Base-by-base conservation (phyloP, 176 grass and related monocot species). In the Eragrostis curvula region DNA sequence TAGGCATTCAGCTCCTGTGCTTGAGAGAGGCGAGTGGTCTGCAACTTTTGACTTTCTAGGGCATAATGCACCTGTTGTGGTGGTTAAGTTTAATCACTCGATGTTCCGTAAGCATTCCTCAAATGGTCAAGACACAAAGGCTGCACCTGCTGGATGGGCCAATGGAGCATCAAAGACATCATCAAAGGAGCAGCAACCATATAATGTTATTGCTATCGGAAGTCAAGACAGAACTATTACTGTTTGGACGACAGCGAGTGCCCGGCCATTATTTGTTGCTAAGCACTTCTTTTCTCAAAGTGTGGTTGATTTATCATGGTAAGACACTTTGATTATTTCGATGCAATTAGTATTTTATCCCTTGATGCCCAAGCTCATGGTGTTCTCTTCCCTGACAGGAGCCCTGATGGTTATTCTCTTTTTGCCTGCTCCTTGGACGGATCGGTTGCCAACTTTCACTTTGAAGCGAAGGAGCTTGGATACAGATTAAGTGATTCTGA, bases 31-130 rank as follows among this genome's bases (percentile, higher is more conserved):
- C 10, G 93, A 99, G 72, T 99, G 96, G 93, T 84, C 96, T 75
- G 96, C 96, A 57, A 99, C 96, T n/a, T 99, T 99, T 84, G 96
- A 99, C 62, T 99, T 99, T 89, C 91, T 99, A 77, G 96, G 96
- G 28, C 96, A 99, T 76, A 99, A 96, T 21, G 96, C 96, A 0
- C 96, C 96, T 74, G 56, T 99, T 73, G 88, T 99, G 49, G 96
- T 90, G 17, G 96, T 99, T 66, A 99, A 94, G 72, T 99, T 99
- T 81, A 99, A 99, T 76, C 93, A 99, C 53, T 96, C 96, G 7
- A 90, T 99, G 93, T 99, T 99, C 68, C 91, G 85, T 46, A 96
- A 99, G 85, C 79, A 91, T 82, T 72, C 81, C 56, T 82, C 87
- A 53, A 90, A 73, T 87, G 84, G 85, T 17, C 93, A 90, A 55